Percentiles rank a stretch among this genome's conserved stretches.
Evolutionary conservation across 75 land plant species (phyloP).

Genomic region (Pinus albicaulis): DNA sequence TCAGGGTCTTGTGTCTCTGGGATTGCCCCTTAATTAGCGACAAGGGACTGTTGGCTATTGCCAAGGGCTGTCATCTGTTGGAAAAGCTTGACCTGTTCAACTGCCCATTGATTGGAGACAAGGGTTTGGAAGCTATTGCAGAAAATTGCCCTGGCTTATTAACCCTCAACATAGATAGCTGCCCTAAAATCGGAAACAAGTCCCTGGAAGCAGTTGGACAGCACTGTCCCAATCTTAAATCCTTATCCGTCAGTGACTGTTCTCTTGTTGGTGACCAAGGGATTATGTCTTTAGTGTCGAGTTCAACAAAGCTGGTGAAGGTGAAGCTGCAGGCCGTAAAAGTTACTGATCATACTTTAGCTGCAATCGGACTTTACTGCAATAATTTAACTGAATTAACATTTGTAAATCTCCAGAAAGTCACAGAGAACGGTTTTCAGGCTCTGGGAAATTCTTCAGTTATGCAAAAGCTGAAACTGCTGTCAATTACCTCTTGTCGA

Average conservation of each 20-base stretch:
- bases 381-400: constrained; percentile 49
- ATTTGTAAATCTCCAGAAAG: constrained; percentile 46
- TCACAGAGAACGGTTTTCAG: constrained; percentile 76
- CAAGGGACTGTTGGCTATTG: constrained; percentile 73
- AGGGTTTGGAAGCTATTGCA: constrained; percentile 62
- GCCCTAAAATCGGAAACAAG: constrained; percentile 53
- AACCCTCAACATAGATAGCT: constrained; percentile 55
- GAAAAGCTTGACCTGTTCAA: constrained; percentile 69
- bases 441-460: constrained; percentile 60
- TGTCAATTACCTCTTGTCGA: constrained; percentile 49
- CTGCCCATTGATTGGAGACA: constrained; percentile 73
- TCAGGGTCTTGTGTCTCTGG: constrained; percentile 77
- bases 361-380: constrained; percentile 65
- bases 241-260: constrained; percentile 61
- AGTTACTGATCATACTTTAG: constrained; percentile 62
- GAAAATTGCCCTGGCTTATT: constrained; percentile 60
- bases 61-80: constrained; percentile 58
- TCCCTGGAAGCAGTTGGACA: constrained; percentile 59
- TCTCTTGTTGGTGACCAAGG: constrained; percentile 79
- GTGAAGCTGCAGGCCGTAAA: constrained; percentile 64
- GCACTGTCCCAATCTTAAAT: constrained; percentile 48
- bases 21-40: constrained; percentile 57
- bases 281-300: constrained; percentile 48
- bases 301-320: constrained; percentile 45
- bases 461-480: constrained; percentile 44